A percentile compares a stretch with the other conserved stretches of the same genome.
phyloP scores from a whole-genome alignment of 169 alveolate genomes.

The Plasmodium gaboni region DNA sequence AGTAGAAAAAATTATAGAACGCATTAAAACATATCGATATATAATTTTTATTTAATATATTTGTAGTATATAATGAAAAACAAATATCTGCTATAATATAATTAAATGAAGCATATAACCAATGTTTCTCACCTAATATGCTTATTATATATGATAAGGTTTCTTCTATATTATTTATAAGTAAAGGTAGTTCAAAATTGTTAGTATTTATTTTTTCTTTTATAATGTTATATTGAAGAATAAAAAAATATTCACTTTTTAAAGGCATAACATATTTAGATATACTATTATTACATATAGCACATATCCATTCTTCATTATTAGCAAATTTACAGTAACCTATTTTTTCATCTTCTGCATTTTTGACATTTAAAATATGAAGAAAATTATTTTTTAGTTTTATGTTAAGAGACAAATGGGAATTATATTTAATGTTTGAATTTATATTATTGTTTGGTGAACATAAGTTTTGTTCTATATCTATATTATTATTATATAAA shows the following conservation, averaged over 20 bases:
- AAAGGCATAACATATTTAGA: slow-evolving; percentile 37
- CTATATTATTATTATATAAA: too few species aligned
- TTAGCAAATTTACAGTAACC: slow-evolving; percentile 55
- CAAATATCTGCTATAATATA: slow-evolving; percentile 62
- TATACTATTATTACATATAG: slow-evolving; percentile 27
- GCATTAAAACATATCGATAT: slow-evolving; percentile 43
- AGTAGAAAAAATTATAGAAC: slow-evolving; percentile 43
- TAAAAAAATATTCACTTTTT: slow-evolving; percentile 51
- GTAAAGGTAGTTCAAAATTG: slow-evolving; percentile 10
- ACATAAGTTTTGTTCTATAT: too few species aligned
- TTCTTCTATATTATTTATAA: slow-evolving; percentile 39
- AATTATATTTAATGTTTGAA: too few species aligned
- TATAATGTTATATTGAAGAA: slow-evolving; percentile 29
- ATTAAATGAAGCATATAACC: slow-evolving; percentile 76
- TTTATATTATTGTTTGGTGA: too few species aligned
- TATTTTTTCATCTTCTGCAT: slow-evolving; percentile 18
- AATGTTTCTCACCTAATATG: slow-evolving; percentile 64
- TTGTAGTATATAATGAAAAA: slow-evolving; percentile 18
- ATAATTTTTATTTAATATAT: slow-evolving; percentile 9
- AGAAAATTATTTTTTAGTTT: slow-evolving; percentile 27
- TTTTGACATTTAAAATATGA: slow-evolving; percentile 51
- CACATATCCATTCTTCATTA: slow-evolving; percentile 52
- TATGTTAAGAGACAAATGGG: not conserved
- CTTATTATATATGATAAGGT: slow-evolving; percentile 41
- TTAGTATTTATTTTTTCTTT: slow-evolving; percentile 41